Conservation (phyloP, 371 early-diverging fungal species). For the Parasitella parasitica region DNA sequence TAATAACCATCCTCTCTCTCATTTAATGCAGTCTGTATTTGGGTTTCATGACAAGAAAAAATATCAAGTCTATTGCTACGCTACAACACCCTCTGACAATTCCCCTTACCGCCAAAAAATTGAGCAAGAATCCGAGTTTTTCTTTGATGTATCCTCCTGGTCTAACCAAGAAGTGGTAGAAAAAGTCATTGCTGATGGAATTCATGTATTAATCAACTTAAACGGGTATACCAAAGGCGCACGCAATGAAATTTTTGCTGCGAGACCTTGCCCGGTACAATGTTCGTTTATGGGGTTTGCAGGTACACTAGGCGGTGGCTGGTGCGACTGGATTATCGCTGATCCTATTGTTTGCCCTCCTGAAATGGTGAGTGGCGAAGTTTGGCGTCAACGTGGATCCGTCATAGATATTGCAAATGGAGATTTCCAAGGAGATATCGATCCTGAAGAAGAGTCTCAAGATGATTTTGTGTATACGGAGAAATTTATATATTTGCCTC, state of each 20-base stretch:
- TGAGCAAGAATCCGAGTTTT: constrained; percentile 74
- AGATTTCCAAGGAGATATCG: constrained; percentile 72
- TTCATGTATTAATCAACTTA: constrained; percentile 87
- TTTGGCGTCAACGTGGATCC: constrained; percentile 45
- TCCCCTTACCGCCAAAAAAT: constrained; percentile 84
- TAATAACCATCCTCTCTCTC: constrained; percentile 89
- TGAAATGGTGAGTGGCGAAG: constrained; percentile 75
- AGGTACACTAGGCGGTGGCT: constrained; percentile 86
- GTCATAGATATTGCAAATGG: constrained; percentile 10
- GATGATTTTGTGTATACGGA: constrained; percentile 83
- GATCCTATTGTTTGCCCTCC: constrained; percentile 90
- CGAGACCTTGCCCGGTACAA: constrained; percentile 86
- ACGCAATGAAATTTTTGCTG: constrained; percentile 92
- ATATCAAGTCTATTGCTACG: constrained; percentile 80
- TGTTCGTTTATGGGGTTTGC: constrained; percentile 94
- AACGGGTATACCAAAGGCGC: constrained; percentile 96
- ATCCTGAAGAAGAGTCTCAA: constrained; percentile 63
- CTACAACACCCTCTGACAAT: constrained; percentile 78
- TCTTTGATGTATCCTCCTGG: constrained; percentile 79
- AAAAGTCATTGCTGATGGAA: constrained; percentile 70
- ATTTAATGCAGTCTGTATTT: constrained; percentile 94
- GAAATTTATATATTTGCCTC: constrained; percentile 90
- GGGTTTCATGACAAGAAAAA: constrained; percentile 77
- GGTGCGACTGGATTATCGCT: constrained; percentile 91
- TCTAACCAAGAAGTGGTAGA: constrained; percentile 78